Conservation (phyloP, 208 protist species). For the Leishmania guyanensis region DNA sequence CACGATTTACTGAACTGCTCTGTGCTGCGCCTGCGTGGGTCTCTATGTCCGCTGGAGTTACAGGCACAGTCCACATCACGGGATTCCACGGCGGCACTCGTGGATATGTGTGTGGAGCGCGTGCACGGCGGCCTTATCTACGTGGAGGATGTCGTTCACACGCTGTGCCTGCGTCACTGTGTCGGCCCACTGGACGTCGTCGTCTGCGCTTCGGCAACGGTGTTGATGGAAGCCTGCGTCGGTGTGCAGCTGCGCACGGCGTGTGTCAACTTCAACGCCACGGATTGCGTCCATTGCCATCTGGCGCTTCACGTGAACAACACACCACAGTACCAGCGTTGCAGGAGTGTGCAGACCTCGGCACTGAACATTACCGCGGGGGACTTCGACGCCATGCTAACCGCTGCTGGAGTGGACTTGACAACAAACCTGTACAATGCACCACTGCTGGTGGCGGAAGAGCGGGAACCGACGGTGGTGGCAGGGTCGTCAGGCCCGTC, state of each 20-base stretch:
- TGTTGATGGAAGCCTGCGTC: slow-evolving; percentile 67
- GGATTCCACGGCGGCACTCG: background rate
- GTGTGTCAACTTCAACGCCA: slow-evolving; percentile 53
- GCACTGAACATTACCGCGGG: slow-evolving; percentile 65
- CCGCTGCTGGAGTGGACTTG: slow-evolving; percentile 37
- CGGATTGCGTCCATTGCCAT: slow-evolving; percentile 65
- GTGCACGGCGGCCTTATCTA: slow-evolving; percentile 59
- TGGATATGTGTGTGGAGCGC: slow-evolving; percentile 59
- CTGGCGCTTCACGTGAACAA: slow-evolving; percentile 78
- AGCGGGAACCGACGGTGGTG: background rate
- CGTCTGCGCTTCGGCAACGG: slow-evolving; percentile 49
- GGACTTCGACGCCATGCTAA: slow-evolving; percentile 48
- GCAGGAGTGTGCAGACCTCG: slow-evolving; percentile 57
- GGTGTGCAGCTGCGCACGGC: slow-evolving; percentile 70
- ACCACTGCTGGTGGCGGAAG: slow-evolving; percentile 19
- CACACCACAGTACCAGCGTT: slow-evolving; percentile 51
- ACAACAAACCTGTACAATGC: slow-evolving; percentile 55
- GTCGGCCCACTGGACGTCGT: slow-evolving; percentile 73
- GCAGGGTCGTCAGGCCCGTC: background rate
- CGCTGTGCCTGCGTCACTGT: slow-evolving; percentile 61
- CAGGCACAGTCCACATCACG: background rate
- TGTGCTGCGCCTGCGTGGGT: slow-evolving; percentile 21
- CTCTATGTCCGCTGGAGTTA: slow-evolving; percentile 19
- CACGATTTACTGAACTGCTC: slow-evolving; percentile 33
- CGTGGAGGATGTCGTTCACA: slow-evolving; percentile 56